A percentile compares a stretch with the other conserved stretches of the same genome.
Conservation (phyloP, 2,329 filamentous ascomycete species). For the Colletotrichum paranaense region DNA sequence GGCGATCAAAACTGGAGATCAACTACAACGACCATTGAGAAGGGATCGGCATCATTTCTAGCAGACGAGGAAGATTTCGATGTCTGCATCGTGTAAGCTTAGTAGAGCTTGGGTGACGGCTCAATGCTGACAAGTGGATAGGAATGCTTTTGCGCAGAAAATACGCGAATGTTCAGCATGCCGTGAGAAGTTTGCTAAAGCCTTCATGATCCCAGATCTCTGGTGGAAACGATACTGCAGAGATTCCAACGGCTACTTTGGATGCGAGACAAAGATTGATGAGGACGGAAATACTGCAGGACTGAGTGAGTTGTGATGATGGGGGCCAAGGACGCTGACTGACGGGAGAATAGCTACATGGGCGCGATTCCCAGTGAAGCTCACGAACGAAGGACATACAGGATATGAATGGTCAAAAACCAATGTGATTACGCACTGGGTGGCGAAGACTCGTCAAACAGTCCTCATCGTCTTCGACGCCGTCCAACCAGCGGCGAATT, state of each 20-base stretch:
- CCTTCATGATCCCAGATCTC: slow-evolving; percentile 43
- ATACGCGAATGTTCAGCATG: slow-evolving; percentile 45
- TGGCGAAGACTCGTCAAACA: slow-evolving; percentile 37
- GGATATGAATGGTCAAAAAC: slow-evolving; percentile 49
- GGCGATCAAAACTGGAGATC: background rate
- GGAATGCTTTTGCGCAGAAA: slow-evolving; percentile 44
- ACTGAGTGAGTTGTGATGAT: slow-evolving; percentile 37
- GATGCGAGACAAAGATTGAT: slow-evolving; percentile 40
- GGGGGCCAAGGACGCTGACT: background rate
- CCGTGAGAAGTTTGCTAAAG: slow-evolving; percentile 37
- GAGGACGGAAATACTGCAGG: slow-evolving; percentile 22
- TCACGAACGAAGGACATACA: slow-evolving; percentile 10
- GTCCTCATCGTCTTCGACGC: slow-evolving; percentile 47
- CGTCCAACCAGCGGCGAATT: background rate
- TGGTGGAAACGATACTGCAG: slow-evolving; percentile 50
- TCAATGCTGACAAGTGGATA: slow-evolving; percentile 25
- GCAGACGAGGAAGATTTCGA: slow-evolving; percentile 1
- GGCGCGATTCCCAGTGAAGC: slow-evolving; percentile 46
- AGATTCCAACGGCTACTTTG: slow-evolving; percentile 54
- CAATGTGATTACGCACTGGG: slow-evolving; percentile 46
- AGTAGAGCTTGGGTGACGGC: no score
- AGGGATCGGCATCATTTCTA: background rate
- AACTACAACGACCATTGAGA: background rate
- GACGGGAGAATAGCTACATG: slow-evolving; percentile 42
- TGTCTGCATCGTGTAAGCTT: slow-evolving; percentile 26